phyloP scores from a whole-genome alignment of 805 yeast species.

The Cyberlindnera maritima region DNA sequence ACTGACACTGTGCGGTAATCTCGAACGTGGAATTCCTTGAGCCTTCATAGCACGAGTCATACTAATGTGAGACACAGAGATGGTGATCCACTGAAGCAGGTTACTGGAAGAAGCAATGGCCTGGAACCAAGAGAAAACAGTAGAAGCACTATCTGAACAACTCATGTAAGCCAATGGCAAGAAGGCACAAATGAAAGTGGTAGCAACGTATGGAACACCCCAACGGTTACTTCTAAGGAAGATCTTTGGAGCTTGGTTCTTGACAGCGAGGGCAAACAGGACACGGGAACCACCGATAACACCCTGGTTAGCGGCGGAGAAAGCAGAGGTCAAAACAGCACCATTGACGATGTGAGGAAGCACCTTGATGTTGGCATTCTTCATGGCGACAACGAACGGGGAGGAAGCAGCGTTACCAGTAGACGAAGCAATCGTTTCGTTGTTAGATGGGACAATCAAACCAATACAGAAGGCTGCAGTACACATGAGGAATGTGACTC shows the following conservation, averaged over 20 bases:
- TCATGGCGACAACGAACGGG: conserved; percentile 42
- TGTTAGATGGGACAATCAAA: conserved; percentile 33
- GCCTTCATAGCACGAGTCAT: conserved; percentile 37
- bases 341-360: conserved; percentile 39
- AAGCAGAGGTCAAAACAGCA: conserved; percentile 38
- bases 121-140: conserved; percentile 37
- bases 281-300: conserved; percentile 33
- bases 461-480: conserved; percentile 33
- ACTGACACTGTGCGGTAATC: conserved; percentile 16
- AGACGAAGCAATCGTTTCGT: conserved; percentile 29
- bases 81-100: conserved; percentile 33
- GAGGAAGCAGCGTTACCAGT: conserved; percentile 34
- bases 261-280: conserved; percentile 36
- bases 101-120: conserved; percentile 31
- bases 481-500: conserved; percentile 33
- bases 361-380: conserved; percentile 43
- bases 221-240: conserved; percentile 32
- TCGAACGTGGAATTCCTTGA: conserved; percentile 30
- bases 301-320: conserved; percentile 35
- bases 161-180: conserved; percentile 39
- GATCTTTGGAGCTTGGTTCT: conserved; percentile 37
- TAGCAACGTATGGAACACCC: conserved; percentile 35
- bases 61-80: conserved; percentile 32
- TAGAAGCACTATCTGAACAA: conserved; percentile 27
- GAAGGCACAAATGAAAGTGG: conserved; percentile 30